Percentiles rank a stretch among this genome's conserved stretches.
Evolutionary conservation across 148 eudicot genomes (phyloP).

Genomic region (Persicaria tinctoria): DNA sequence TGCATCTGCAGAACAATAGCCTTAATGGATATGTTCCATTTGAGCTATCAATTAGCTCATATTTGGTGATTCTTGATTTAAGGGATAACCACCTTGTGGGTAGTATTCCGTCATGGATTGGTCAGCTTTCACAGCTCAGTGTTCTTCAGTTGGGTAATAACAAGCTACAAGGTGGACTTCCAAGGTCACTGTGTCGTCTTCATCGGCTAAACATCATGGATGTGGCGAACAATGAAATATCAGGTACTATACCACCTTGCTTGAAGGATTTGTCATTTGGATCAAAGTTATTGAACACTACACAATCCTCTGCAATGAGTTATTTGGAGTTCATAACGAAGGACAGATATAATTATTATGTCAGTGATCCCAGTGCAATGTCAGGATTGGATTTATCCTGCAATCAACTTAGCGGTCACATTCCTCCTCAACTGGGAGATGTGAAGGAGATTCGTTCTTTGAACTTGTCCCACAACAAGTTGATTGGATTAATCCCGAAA

Average conservation of each 20-base stretch:
- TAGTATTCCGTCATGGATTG: background rate
- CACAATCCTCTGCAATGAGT: background rate
- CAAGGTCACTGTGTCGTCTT: background rate
- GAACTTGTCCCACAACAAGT: constrained; percentile 17
- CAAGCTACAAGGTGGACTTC: constrained; percentile 9
- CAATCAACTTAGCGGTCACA: constrained; percentile 12
- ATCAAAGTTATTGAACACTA: background rate
- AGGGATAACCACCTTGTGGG: background rate
- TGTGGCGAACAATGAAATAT: constrained; percentile 12
- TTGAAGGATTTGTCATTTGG: background rate
- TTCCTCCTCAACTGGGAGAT: constrained; percentile 12
- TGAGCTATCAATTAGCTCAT: background rate
- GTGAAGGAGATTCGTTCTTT: background rate
- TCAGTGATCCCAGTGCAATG: background rate
- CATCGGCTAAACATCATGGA: background rate
- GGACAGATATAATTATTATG: constrained; percentile 1
- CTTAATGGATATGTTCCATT: background rate
- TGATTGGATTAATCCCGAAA: constrained; percentile 12
- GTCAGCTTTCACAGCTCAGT: background rate
- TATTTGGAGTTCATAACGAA: constrained; percentile 15
- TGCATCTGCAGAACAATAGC: background rate
- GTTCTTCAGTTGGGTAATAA: background rate
- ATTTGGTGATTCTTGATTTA: constrained; percentile 5
- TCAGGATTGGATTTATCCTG: constrained; percentile 17
- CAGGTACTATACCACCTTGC: constrained; percentile 15